A percentile compares a stretch with the other conserved stretches of the same genome.
Conservation (phyloP, 2,329 filamentous ascomycete species). For the Blumeria hordei region DNA sequence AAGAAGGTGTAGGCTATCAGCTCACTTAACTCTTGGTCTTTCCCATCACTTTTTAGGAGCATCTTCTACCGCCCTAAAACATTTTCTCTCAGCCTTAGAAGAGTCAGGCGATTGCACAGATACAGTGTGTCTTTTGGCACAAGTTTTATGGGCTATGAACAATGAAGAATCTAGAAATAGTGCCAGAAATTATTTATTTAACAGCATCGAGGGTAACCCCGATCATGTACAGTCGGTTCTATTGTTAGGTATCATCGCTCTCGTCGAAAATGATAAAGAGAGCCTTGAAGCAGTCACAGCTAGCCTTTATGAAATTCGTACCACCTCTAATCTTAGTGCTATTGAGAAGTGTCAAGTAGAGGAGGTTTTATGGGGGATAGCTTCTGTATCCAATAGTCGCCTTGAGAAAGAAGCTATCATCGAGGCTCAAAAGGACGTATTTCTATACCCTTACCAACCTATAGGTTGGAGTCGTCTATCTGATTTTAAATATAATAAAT, state of each 20-base stretch:
- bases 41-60: conserved; percentile 49
- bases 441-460: conserved; percentile 57
- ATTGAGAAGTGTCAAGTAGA: conserved; percentile 45
- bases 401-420: conserved; percentile 27
- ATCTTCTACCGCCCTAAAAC: conserved; percentile 45
- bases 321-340: conserved; percentile 35
- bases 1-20: conserved; percentile 51
- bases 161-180: conserved; percentile 47
- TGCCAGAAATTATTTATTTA: conserved; percentile 59
- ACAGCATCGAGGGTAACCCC: conserved; percentile 47
- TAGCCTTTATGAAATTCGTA: conserved; percentile 51
- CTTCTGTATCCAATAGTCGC: conserved; percentile 27
- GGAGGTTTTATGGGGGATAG: conserved; percentile 52
- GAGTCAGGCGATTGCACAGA: conserved; percentile 60
- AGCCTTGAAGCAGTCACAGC: conserved; percentile 57
- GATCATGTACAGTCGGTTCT: conserved; percentile 59
- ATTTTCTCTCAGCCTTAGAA: conserved; percentile 56
- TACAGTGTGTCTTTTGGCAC: conserved; percentile 64
- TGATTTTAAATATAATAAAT: conserved; percentile 25
- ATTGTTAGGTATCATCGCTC: conserved; percentile 60
- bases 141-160: conserved; percentile 83
- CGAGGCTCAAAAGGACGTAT: conserved; percentile 51
- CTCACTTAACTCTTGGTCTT: conserved; percentile 65
- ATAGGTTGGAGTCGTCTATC: conserved; percentile 63
- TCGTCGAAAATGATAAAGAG: conserved; percentile 58